Base-by-base conservation (phyloP, 495 filamentous ascomycete genomes). In the Lasiosphaeria ovina region DNA sequence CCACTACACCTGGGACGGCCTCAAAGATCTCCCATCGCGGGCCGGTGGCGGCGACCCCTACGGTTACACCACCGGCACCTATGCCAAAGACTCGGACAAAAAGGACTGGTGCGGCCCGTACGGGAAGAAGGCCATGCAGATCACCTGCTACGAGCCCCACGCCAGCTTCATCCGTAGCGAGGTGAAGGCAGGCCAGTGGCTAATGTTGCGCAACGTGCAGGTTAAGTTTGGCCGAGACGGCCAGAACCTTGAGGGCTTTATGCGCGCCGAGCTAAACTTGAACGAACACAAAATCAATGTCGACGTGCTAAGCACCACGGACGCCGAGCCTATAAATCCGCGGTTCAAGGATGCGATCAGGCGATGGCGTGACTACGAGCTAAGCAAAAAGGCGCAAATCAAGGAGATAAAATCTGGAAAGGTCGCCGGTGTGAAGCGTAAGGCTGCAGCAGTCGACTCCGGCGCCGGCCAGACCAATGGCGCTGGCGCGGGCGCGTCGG, bases 61-160 rank as follows among this genome's bases (percentile, higher is more conserved):
- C 64, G 77, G 61, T 10, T 71, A 77, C 60, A 69, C 61, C 10
- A 53, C 57, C 4, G 51, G 34, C 33, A 59, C 17, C 35, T 3
- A 33, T 14, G 44, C 12, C 8, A 47, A n/a, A 10, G 38, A 32
- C 11, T 3, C 17, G 16, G 17, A 36, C 49, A 61, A 49, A 17
- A 55, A 60, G 6, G 24, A 64, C 17, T 96, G 91, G 91, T 76
- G 79, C 2, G 93, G 93, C 0, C 93, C 93, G 0, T 88, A 79
- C 60, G 93, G 92, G 31, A 85, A 87, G 67, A 76, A 86, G 68
- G 85, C 86, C 4, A 74, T 98, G 17, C 86, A 87, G 60, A 71
- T 97, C 35, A 88, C 87, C 6, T 76, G 90, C 11, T 96, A 80
- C 73, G 84, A 87, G 51, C 81, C 83, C 0, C 90, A 97, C 70